These are phyloP conservation scores for Solanum chmielewskii DNA, from an alignment of 257 asterid genomes.

Conservation along the genomic window DNA sequence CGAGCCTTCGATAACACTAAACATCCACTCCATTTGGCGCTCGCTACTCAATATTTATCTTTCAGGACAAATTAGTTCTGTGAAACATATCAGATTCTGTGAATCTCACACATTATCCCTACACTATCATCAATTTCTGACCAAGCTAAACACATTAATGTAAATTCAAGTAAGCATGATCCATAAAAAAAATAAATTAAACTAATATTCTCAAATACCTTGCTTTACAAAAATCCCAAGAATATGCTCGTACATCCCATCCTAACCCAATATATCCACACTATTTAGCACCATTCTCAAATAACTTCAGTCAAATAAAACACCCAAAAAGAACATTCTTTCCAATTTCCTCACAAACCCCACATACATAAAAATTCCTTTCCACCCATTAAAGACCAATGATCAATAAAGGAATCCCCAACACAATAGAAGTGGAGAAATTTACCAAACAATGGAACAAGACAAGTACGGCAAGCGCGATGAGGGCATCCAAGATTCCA, in stretches of 20 bases:
- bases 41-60: neutral
- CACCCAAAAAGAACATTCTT: neutral
- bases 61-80: neutral
- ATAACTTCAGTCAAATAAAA: neutral
- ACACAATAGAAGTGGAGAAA: neutral
- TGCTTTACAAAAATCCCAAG: neutral
- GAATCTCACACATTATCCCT: neutral
- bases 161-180: neutral
- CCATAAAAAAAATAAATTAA: neutral
- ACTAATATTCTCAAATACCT: neutral
- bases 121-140: neutral
- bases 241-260: neutral
- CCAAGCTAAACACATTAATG: neutral
- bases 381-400: neutral
- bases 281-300: neutral
- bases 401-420: neutral
- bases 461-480: constrained; percentile 50
- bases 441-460: constrained; percentile 81
- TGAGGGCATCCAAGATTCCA: constrained; percentile 38
- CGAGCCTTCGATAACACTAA: neutral
- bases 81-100: neutral
- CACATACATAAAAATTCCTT: neutral
- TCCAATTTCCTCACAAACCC: neutral
- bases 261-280: neutral
- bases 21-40: neutral